Conservation (phyloP, 2,329 filamentous ascomycete species). For the Pezicula carpinea region DNA sequence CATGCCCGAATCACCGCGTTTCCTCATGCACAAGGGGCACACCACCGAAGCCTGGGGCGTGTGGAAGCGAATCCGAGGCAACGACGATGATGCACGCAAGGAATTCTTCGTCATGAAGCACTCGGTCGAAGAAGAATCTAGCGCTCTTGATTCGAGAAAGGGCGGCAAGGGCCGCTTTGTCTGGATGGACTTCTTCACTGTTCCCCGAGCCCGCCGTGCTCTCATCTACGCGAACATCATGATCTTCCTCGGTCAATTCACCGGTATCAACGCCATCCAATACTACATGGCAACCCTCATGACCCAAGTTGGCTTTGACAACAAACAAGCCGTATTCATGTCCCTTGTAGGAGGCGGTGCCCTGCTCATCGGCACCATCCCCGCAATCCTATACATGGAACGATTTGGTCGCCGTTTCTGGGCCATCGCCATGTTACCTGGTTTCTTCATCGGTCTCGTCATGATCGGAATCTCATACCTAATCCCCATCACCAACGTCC, state of each 20-base stretch:
- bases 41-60: conserved; percentile 59
- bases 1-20: conserved; percentile 66
- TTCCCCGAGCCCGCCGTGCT: conserved; percentile 60
- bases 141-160: conserved; percentile 41
- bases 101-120: conserved; percentile 71
- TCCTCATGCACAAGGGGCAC: conserved; percentile 62
- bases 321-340: conserved; percentile 64
- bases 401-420: conserved; percentile 68
- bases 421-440: conserved; percentile 67
- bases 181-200: conserved; percentile 71
- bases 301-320: conserved; percentile 61
- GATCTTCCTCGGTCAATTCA: conserved; percentile 67
- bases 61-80: conserved; percentile 68
- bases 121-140: conserved; percentile 52
- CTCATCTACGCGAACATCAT: conserved; percentile 66
- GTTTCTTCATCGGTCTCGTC: conserved; percentile 66
- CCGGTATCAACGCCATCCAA: conserved; percentile 65
- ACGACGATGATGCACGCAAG: conserved; percentile 52
- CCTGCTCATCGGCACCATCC: conserved; percentile 63
- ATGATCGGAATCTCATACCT: conserved; percentile 62
- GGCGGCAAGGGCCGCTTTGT: conserved; percentile 51
- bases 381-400: conserved; percentile 68
- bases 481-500: conserved; percentile 43
- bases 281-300: conserved; percentile 70
- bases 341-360: conserved; percentile 67